These are phyloP conservation scores for Candida verbasci DNA, from an alignment of 805 yeast species.

Conservation along the genomic window DNA sequence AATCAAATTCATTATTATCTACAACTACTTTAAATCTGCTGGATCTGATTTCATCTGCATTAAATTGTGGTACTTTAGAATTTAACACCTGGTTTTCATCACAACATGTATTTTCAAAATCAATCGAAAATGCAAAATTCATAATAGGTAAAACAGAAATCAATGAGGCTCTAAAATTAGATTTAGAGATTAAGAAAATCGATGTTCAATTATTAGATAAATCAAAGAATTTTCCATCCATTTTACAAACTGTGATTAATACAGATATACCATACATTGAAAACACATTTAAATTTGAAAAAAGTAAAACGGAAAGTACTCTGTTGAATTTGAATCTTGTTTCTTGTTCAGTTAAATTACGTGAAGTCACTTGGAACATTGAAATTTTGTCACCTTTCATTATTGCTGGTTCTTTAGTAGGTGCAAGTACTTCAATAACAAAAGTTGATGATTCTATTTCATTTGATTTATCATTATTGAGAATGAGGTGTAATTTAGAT, in stretches of 20 bases:
- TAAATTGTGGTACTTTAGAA: conserved; percentile 2
- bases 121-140: conserved; percentile 2
- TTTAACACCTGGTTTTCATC: conserved; percentile 5
- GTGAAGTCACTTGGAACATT: conserved; percentile 3
- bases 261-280: conserved; percentile 13
- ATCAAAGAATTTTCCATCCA: conserved; percentile 9
- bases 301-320: neutral
- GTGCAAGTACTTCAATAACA: neutral
- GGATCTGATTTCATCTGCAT: conserved; percentile 1
- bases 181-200: conserved; percentile 5
- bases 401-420: conserved; percentile 6
- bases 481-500: conserved; percentile 6
- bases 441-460: conserved; percentile 2
- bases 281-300: neutral
- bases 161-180: neutral
- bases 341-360: conserved; percentile 3
- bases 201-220: conserved; percentile 6
- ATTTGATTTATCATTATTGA: neutral
- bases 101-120: conserved; percentile 5
- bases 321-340: neutral
- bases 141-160: neutral
- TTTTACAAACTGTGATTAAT: conserved; percentile 10
- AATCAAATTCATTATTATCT: conserved; percentile 1
- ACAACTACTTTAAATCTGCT: neutral
- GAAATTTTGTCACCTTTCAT: conserved; percentile 9